Base-by-base conservation (phyloP, 495 filamentous ascomycete species). In the Venustampulla echinocandica region DNA sequence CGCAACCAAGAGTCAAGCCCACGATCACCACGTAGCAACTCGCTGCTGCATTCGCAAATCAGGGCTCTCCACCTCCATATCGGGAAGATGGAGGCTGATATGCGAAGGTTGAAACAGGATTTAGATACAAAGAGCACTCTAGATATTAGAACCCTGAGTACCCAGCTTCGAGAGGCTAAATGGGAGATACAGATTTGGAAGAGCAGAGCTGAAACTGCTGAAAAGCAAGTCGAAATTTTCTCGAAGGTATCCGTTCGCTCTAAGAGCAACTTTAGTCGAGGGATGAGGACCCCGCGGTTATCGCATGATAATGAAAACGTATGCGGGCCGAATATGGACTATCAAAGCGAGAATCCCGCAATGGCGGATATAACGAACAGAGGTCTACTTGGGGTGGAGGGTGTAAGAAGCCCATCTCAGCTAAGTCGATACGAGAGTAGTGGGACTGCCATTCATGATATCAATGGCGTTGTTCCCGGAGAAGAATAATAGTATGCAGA, bases 101-200 rank as follows among this genome's bases (percentile, higher is more conserved):
- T 60, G 6, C 46, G 44, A 4, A 69, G 69, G 4, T 56, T 72
- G 13, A 58, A 60, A n/a, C 56, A 64, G 6, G 59, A 64, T 41
- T 37, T 76, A n/a, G 63, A 68, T 28, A 59, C 66, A 15, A 54
- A 55, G 24, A 46, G 57, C 17, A 52, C 66, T 18, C 42, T 60
- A 14, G 64, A 76, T 27, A 53, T 69, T 10, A 68, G 62, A 0
- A 62, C 59, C 6, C 36, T 76, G 32, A 63, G 62, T 30, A 65
- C 70, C 44, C 62, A 69, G 49, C 58, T 80, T 23, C 54, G 64
- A 14, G 50, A 62, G 3, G 62, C 66, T n/a, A 65, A 64, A 42
- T 59, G 59, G 19, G 71, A 76, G 37, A 54, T 62, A 32, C 48
- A 57, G 23, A 57, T 60, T 41, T 81, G 76, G 75, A 65, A 64